Base-by-base conservation (phyloP, 2,329 filamentous ascomycete species). In the Diaporthe ampelina region DNA sequence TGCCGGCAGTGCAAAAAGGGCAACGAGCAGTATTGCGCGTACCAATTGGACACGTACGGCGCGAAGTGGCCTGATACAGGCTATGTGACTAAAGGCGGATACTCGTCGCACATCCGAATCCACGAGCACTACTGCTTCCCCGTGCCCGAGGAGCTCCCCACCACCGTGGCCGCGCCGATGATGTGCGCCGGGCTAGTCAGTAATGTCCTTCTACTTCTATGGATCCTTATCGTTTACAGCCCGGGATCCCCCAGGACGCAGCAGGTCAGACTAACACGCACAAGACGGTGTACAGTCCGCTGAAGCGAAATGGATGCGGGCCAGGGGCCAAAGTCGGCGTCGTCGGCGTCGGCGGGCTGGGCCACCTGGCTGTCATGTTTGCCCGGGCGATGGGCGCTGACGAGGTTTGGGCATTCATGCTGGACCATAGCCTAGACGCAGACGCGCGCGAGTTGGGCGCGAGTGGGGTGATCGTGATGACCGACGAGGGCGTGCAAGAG, bases 311-410 rank as follows among this genome's bases (percentile, higher is more conserved):
- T 80, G 93, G 93, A 29, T 89, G 89, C 75, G 93, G 93, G 0
- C 93, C 93, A 0, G 94, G 94, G 76, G 94, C 94, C 87, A 94
- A 94, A 85, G 91, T 95, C 29, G 94, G 89, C 50, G 90, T 95
- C 75, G 90, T 95, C 11, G 94, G 94, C 76, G 86, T 95, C 77
- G 92, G 92, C 24, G 92, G 92, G 17, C 89, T 94, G 73, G 93
- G 93, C 8, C 93, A 94, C 83, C 93, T 93, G 78, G 93, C 88
- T 10, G 82, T 94, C 63, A 84, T 94, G 78, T 94, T 93, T 80
- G 90, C 92, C 76, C 92, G 92, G 81, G 92, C 92, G 0, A 84
- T 92, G 37, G 90, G 90, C 1, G 90, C 90, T 1, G 72, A 57
- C 0, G 89, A 91, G 80, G 88, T 88, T 59, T 91, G 88, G 87